Percentiles rank a stretch among this genome's conserved stretches.
Evolutionary conservation across 305 asterid genomes (phyloP).

Genomic region (Ajuga reptans): DNA sequence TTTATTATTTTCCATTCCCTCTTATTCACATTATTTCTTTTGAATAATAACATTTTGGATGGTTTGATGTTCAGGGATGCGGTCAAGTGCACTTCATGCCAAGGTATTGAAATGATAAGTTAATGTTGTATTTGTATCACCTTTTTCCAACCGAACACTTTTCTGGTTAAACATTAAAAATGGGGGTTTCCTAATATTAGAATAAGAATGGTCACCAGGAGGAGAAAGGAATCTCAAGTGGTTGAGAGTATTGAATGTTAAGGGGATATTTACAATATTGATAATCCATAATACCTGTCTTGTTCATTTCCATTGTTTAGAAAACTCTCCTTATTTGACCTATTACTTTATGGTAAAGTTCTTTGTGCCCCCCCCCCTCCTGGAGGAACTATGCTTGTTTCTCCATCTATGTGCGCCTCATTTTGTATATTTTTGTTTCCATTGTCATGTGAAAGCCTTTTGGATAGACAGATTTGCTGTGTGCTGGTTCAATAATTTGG

Average conservation of each 20-base stretch:
- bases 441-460: neutral
- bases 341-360: no score
- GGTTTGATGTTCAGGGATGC: conserved; percentile 57
- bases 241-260: neutral
- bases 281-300: conserved; percentile 4
- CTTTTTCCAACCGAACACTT: neutral
- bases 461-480: neutral
- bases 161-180: conserved; percentile 5
- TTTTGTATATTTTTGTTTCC: neutral
- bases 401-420: neutral
- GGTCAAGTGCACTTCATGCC: conserved; percentile 70
- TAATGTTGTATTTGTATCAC: neutral
- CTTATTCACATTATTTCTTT: conserved; percentile 1
- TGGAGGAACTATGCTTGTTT: neutral
- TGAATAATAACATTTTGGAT: conserved; percentile 22
- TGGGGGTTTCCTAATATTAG: neutral
- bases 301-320: neutral
- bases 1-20: conserved; percentile 13
- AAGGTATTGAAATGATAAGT: conserved; percentile 49
- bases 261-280: neutral
- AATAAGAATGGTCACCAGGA: neutral
- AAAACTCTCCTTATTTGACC: neutral
- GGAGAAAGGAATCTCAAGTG: neutral
- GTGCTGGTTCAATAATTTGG: neutral
- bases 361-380: no score